These are phyloP conservation scores for Rutstroemia sp. DNA, from an alignment of 2,329 filamentous ascomycete genomes.

Conservation along the genomic window DNA sequence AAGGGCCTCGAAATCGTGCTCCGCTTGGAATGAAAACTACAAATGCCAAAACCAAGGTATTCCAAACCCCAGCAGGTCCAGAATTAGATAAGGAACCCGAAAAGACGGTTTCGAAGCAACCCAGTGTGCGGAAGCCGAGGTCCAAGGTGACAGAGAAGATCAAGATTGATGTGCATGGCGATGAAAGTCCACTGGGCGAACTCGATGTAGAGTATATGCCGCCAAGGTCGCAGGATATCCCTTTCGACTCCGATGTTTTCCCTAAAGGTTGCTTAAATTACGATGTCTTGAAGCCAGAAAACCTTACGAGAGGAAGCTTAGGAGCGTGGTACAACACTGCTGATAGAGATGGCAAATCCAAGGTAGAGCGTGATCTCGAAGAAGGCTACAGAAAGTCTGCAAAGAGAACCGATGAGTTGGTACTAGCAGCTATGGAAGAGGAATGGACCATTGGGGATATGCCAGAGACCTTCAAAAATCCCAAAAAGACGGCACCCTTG, in stretches of 20 bases:
- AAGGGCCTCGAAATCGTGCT: conserved; percentile 57
- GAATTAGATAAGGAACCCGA: conserved; percentile 50
- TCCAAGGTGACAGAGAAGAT: conserved; percentile 43
- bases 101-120: conserved; percentile 50
- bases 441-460: conserved; percentile 54
- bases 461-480: conserved; percentile 36
- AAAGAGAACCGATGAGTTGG: conserved; percentile 56
- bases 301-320: conserved; percentile 44
- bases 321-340: conserved; percentile 46
- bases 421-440: conserved; percentile 58
- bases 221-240: conserved; percentile 57
- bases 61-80: conserved; percentile 60
- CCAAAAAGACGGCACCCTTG: conserved; percentile 24
- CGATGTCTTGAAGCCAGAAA: conserved; percentile 49
- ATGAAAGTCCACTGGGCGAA: conserved; percentile 45
- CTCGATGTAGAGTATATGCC: conserved; percentile 83
- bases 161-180: conserved; percentile 57
- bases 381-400: conserved; percentile 35
- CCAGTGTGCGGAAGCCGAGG: conserved; percentile 51
- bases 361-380: conserved; percentile 53
- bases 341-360: conserved; percentile 60
- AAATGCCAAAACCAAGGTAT: conserved; percentile 73
- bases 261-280: conserved; percentile 50
- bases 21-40: conserved; percentile 92
- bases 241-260: conserved; percentile 64